Base-by-base conservation (phyloP, 352 stramenopile species). In the Hyaloperonospora brassicae region DNA sequence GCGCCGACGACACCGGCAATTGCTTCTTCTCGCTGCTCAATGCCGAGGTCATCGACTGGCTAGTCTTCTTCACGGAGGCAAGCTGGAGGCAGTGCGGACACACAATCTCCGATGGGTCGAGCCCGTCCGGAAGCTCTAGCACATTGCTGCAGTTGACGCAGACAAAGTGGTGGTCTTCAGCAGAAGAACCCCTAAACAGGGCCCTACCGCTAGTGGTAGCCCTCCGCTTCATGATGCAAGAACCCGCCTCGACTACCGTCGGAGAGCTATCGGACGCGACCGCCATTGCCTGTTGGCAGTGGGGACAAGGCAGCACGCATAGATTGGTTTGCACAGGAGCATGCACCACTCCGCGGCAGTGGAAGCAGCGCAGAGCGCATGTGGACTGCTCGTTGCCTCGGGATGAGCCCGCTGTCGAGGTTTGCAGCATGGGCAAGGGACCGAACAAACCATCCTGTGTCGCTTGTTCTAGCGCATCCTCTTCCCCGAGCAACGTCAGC, bases 1-100 rank as follows among this genome's bases (percentile, higher is more conserved):
- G 59, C 17, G 63, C 27, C 8, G 68, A 77, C 9, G 63, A 64
- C 12, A 46, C 40, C 4, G 64, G 70, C 21, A 54, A 61, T 31
- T 50, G n/a, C 30, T 62, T 59, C 43, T 67, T 70, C 8, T 70
- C 59, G 11, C 53, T 68, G 14, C 23, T 57, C 31, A 73, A 61
- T 12, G 55, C 61, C 55, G 72, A 52, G 13, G 64, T 46, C 21
- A 64, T 50, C 13, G 43, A 56, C 30, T 63, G 50, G 36, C 34
- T 67, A 22, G 59, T 72, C 60, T 73, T 79, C 45, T 62, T 74
- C 22, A 82, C 67, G 0, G 71, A 68, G 5, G 73, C 73, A 10
- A 79, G 76, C 23, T 84, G 70, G 25, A 76, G 69, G 34, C 79
- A 89, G 52, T 87, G 74, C 14, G 79, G 79, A 45, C 79, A 89